These are phyloP conservation scores for Firmiana major DNA, from an alignment of 345 rosid species.

Conservation along the genomic window DNA sequence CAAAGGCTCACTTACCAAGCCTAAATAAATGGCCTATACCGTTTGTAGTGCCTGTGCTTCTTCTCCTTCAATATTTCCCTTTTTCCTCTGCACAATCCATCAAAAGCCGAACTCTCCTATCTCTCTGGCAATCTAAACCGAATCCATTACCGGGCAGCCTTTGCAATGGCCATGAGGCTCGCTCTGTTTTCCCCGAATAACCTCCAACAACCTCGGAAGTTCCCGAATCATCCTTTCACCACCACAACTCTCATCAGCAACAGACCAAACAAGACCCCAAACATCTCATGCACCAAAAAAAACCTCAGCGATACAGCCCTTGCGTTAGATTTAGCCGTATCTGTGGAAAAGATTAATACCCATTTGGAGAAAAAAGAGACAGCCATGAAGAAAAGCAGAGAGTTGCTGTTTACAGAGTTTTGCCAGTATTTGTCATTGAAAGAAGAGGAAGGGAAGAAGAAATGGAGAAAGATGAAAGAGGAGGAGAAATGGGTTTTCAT, in stretches of 20 bases:
- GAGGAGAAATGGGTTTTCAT: conserved; percentile 14
- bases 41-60: background rate
- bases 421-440: conserved; percentile 39
- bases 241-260: background rate
- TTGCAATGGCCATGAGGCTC: conserved; percentile 41
- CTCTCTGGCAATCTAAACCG: background rate
- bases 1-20: too few relatives aligned
- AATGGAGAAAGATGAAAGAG: conserved; percentile 54
- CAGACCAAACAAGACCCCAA: conserved; percentile 29
- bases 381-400: conserved; percentile 73
- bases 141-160: background rate
- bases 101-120: background rate
- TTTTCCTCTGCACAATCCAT: background rate
- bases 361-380: conserved; percentile 47
- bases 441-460: conserved; percentile 45
- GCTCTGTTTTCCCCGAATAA: conserved; percentile 24
- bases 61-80: background rate
- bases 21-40: too few relatives aligned
- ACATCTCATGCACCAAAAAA: conserved; percentile 29
- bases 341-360: conserved; percentile 51
- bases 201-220: conserved; percentile 11
- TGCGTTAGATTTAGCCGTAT: conserved; percentile 53
- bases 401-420: conserved; percentile 61
- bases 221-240: conserved; percentile 2
- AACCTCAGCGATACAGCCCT: conserved; percentile 41